Evolutionary conservation across 768 basidiomycete species (phyloP), one percentile per base, ranked within the genome.

Genomic region (Daedaleopsis sinensis): DNA sequence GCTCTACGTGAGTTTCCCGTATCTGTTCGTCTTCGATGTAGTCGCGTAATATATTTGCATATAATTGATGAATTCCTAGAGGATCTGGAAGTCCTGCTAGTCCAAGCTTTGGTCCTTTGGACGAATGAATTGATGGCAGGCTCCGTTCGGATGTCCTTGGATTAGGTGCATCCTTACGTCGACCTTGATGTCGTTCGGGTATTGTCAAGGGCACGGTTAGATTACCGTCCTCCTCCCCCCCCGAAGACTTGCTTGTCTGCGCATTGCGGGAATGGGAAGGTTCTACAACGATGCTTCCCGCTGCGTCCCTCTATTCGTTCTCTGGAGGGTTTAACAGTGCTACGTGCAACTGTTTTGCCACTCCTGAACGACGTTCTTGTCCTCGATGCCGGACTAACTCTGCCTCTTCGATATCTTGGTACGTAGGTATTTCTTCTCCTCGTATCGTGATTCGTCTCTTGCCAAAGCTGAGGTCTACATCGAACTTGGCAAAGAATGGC

Each of bases 401-500:
- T 5, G 50, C 50, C 35, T 52, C 50, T 15, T 52, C 32, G 4
- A 52, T 18, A 18, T 3, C 16, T 1, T 11, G n/a, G 15, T 52
- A 52, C 2, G 18, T 12, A 10, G 27, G 32, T 1, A 52, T 35
- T 1, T 18, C 9, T 15, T 18, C 7, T 2, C 44, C 27, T 18
- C 36, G 15, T 5, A 50, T 16, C 16, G 10, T 16, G n/a, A 57
- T 37, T 1, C 13, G 36, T 4, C 46, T 21, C 47, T 57, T 48
- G 36, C 37, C 38, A 21, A 57, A 50, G 32, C 39, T 32, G 11
- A 50, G n/a, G 5, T 19, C 10, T 2, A 47, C 23, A 0, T 24
- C 18, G n/a, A 23, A 65, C 51, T 71, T 64, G 43, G 16, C 55
- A 1, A 71, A 19, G 49, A 73, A 73, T 13, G 68, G 70, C 0